Conservation (phyloP, 2,329 filamentous ascomycete genomes). For the Colletotrichum sp. region DNA sequence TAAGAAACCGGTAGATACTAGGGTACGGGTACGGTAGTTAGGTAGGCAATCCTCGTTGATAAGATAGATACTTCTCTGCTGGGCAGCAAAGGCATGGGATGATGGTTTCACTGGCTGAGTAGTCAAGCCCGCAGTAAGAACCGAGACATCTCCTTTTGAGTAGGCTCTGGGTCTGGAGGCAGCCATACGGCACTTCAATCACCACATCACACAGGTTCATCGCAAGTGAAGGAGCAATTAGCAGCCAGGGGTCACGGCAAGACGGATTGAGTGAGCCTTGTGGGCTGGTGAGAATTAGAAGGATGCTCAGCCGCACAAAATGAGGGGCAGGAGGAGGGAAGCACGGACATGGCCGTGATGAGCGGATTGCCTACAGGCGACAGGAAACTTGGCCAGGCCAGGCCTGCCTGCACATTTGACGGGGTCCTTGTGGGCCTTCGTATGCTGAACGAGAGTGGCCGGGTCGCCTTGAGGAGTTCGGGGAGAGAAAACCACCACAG, state of each 20-base stretch:
- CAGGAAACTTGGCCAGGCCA: neutral
- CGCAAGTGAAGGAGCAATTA: neutral
- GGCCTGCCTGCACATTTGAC: neutral
- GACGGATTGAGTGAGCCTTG: conserved; percentile 16
- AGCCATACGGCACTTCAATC: neutral
- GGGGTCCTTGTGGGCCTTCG: neutral
- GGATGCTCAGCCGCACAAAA: conserved; percentile 21
- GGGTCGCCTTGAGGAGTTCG: neutral
- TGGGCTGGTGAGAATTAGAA: conserved; percentile 14
- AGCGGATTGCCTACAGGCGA: neutral
- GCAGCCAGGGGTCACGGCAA: neutral
- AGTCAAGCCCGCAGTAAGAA: neutral
- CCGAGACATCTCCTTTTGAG: neutral
- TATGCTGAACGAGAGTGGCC: neutral
- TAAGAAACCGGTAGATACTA: neutral
- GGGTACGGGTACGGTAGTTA: neutral
- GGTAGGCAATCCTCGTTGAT: neutral
- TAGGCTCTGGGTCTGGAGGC: neutral
- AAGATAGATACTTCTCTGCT: neutral
- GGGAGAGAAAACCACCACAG: neutral
- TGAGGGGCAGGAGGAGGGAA: conserved; percentile 17
- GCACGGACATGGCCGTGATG: conserved; percentile 18
- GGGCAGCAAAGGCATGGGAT: neutral
- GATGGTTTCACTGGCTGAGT: neutral
- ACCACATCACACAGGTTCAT: neutral